Percentiles rank a stretch among this genome's conserved stretches.
Conservation (phyloP, 495 filamentous ascomycete genomes). For the Neurospora sp. region DNA sequence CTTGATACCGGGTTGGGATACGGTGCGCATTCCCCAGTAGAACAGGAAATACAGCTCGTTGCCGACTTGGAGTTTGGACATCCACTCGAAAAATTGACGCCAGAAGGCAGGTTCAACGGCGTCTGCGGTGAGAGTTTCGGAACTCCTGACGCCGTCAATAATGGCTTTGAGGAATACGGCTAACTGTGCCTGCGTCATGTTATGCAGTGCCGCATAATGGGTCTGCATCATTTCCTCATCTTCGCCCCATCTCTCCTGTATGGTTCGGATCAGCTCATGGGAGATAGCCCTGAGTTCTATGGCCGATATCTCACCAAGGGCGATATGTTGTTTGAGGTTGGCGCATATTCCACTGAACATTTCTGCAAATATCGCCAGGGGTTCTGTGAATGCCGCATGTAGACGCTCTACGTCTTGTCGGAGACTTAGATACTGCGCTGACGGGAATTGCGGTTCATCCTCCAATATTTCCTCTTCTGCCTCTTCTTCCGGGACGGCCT, state of each 20-base stretch:
- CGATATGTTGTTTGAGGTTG: conserved; percentile 7
- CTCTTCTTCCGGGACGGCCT: background rate
- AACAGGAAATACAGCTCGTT: background rate
- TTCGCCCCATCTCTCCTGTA: background rate
- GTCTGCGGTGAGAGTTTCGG: background rate
- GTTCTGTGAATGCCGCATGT: background rate
- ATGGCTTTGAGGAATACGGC: background rate
- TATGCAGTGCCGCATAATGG: background rate
- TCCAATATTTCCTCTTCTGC: background rate
- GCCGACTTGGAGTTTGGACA: background rate
- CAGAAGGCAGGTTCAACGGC: background rate
- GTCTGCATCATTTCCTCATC: background rate
- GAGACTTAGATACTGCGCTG: background rate
- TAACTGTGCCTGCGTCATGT: background rate
- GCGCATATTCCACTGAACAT: background rate
- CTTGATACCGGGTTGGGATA: background rate
- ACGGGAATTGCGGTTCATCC: background rate
- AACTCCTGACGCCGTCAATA: background rate
- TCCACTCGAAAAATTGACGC: background rate
- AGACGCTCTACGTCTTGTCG: background rate
- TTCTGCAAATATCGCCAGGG: background rate
- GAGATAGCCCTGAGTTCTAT: background rate
- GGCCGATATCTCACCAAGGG: conserved; percentile 4
- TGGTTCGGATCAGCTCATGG: background rate
- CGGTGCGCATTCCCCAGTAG: background rate